phyloP scores from a whole-genome alignment of 2,329 filamentous ascomycete genomes.

The Phialophora chinensis region DNA sequence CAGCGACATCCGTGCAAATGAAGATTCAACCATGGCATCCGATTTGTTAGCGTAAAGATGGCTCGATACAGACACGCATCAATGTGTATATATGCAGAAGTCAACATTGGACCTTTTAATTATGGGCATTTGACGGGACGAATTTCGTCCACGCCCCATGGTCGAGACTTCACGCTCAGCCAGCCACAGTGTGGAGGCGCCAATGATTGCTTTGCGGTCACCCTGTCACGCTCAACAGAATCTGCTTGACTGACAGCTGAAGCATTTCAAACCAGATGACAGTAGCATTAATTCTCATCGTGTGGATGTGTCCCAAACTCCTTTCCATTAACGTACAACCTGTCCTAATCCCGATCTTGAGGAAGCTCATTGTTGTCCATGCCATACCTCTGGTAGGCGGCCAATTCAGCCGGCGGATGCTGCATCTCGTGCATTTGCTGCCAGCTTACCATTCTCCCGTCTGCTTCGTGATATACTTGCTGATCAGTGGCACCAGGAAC shows the following conservation, averaged over 20 bases:
- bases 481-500: neutral
- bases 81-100: neutral
- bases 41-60: neutral
- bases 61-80: neutral
- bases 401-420: conserved; percentile 1
- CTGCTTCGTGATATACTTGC: conserved; percentile 6
- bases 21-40: neutral
- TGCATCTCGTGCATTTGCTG: conserved; percentile 6
- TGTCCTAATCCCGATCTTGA: neutral
- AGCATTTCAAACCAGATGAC: neutral
- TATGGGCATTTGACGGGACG: neutral
- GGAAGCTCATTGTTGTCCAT: conserved; percentile 1
- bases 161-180: neutral
- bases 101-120: neutral
- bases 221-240: neutral
- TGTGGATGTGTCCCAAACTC: neutral
- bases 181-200: neutral
- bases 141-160: neutral
- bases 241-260: neutral
- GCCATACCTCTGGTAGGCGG: neutral
- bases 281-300: neutral
- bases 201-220: neutral
- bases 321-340: neutral
- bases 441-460: conserved; percentile 2
- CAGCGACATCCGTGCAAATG: neutral